Evolutionary conservation across 1,284 basidiomycete species (phyloP).

Genomic region (Leccinum pseudoinsigne): DNA sequence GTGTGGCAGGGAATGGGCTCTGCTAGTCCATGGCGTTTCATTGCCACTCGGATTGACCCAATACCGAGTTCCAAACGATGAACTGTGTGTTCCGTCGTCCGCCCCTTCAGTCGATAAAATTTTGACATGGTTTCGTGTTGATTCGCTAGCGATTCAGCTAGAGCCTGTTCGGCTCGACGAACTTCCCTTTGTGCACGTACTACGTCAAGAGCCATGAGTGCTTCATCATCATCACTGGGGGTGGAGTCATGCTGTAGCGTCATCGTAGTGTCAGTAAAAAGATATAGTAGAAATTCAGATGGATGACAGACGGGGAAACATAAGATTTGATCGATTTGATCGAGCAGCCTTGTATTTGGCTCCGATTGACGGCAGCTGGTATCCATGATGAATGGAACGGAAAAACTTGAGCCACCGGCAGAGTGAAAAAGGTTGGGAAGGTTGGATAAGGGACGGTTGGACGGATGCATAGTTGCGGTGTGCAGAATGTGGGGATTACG

Average conservation of each 20-base stretch:
- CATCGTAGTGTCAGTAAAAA: neutral
- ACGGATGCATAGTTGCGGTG: neutral
- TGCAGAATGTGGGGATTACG: too few relatives aligned
- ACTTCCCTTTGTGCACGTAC: neutral
- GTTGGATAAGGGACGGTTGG: neutral
- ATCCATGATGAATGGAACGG: neutral
- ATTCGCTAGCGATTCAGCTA: neutral
- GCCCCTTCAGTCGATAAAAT: neutral
- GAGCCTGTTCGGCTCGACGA: neutral
- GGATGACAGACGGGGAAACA: neutral
- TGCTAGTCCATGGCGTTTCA: neutral
- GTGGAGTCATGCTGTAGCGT: neutral
- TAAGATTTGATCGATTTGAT: neutral
- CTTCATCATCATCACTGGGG: neutral
- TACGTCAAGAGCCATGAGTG: neutral
- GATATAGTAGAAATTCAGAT: neutral
- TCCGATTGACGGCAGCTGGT: neutral
- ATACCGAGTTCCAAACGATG: neutral
- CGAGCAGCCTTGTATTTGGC: neutral
- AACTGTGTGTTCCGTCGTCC: neutral
- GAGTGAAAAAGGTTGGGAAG: neutral
- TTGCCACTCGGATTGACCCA: neutral
- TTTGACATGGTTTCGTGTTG: neutral
- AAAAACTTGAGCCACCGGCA: neutral
- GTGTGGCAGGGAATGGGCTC: neutral